Percentiles rank a stretch among this genome's conserved stretches.
Conservation (phyloP, 73 alveolate species). For the Paramecium tetraurelia region DNA sequence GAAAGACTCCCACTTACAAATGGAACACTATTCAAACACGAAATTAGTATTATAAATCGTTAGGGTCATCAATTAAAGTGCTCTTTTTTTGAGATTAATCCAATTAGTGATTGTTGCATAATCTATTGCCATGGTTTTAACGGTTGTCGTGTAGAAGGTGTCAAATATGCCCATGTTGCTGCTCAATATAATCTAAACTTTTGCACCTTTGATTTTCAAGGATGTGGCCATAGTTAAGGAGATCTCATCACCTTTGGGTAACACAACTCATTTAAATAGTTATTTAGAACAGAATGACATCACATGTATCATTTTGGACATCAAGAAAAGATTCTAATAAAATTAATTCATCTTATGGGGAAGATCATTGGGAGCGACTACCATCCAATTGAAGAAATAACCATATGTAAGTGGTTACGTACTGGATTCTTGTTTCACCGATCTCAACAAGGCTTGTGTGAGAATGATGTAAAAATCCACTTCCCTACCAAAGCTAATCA, state of each 20-base stretch:
- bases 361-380: constrained; percentile 46
- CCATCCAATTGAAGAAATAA: background rate
- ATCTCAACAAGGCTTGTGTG: background rate
- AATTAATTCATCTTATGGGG: constrained; percentile 35
- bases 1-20: background rate
- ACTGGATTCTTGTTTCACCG: background rate
- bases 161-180: constrained; percentile 20
- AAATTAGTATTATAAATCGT: background rate
- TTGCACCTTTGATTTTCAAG: constrained; percentile 40
- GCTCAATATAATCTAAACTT: background rate
- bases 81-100: background rate
- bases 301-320: background rate
- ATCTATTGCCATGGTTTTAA: constrained; percentile 46
- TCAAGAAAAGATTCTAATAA: background rate
- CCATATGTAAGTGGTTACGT: background rate
- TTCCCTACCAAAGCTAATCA: background rate
- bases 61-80: background rate
- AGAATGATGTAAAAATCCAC: constrained; percentile 5
- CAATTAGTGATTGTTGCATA: background rate
- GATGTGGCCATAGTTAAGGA: constrained; percentile 35
- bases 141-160: constrained; percentile 47
- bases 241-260: constrained; percentile 29
- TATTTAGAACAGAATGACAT: constrained; percentile 14
- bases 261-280: background rate
- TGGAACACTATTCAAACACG: background rate